Percentiles rank a stretch among this genome's conserved stretches.
phyloP scores from a whole-genome alignment of 345 rosid species.

The Hibiscus syriacus region DNA sequence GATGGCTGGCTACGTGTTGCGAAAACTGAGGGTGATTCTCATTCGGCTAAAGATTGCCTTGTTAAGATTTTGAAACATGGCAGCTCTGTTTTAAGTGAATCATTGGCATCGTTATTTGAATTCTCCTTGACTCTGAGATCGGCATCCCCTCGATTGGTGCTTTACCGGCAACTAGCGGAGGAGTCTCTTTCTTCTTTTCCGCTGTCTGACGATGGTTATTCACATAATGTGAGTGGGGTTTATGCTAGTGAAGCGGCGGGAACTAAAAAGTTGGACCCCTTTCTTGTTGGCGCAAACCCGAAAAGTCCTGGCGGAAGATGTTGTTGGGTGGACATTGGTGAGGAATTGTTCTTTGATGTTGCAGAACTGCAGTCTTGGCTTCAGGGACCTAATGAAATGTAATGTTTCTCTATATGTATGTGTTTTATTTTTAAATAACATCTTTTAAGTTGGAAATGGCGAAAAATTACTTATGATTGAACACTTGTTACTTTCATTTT shows the following conservation, averaged over 20 bases:
- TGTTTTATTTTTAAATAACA: not conserved
- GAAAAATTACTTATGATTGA: not conserved
- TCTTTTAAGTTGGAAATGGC: slow-evolving; percentile 8
- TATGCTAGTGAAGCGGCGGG: slow-evolving; percentile 21
- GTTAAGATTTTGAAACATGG: slow-evolving; percentile 33
- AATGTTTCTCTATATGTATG: slow-evolving; percentile 14
- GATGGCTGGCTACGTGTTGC: slow-evolving; percentile 60
- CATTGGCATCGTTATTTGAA: slow-evolving; percentile 61
- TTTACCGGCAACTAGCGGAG: slow-evolving; percentile 82
- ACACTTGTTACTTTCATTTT: slow-evolving; percentile 7
- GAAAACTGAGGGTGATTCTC: slow-evolving; percentile 37
- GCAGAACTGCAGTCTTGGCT: slow-evolving; percentile 65
- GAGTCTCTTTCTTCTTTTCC: slow-evolving; percentile 95
- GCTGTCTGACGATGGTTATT: slow-evolving; percentile 39
- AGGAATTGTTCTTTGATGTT: slow-evolving; percentile 60
- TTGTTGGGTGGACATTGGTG: slow-evolving; percentile 95
- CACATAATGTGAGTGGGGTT: slow-evolving; percentile 16
- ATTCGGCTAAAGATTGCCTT: slow-evolving; percentile 85
- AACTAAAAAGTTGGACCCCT: slow-evolving; percentile 29
- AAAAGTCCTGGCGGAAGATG: slow-evolving; percentile 54
- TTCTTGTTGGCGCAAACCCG: slow-evolving; percentile 51
- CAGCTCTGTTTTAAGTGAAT: slow-evolving; percentile 32
- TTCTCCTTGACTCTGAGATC: slow-evolving; percentile 84
- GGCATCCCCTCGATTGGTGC: slow-evolving; percentile 84
- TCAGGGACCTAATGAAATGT: slow-evolving; percentile 35